Base-by-base conservation (phyloP, 2,329 filamentous ascomycete species). In the Passalora sequoiae region DNA sequence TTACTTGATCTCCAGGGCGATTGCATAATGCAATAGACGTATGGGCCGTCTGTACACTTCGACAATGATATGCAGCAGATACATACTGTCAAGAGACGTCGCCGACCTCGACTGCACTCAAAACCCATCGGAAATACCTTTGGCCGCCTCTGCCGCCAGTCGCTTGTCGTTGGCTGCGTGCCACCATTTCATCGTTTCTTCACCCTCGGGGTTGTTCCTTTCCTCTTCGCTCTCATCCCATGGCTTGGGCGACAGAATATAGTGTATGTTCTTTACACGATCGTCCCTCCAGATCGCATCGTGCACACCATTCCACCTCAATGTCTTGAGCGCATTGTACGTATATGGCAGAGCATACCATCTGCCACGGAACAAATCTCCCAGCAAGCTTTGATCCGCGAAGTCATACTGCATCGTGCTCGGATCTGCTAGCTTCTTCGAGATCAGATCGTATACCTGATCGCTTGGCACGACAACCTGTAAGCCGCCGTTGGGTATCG, bases 281-380 rank as follows among this genome's bases (percentile, higher is more conserved):
- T 75, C 71, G 49, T 82, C 78, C 46, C 70, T 65, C 78, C 78
- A 82, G 43, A 82, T 80, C 20, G 68, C 64, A 51, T 74, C 67
- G 55, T 81, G 77, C 43, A 80, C 74, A 7, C 71, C 72, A 50
- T 74, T 62, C 66, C 68, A 72, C 42, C 77, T 62, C 59, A 80
- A 46, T n/a, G 77, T 78, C 66, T 78, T 80, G 38, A 81, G 62
- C 30, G 77, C 77, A 56, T 81, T 81, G 63, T 81, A 81, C 6
- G 73, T 70, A 53, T 81, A 81, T 12, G 77, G 77, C 40, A 81
- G 58, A 3, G 71, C 64, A 4, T 80, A 75, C 77, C 77, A 81
- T 16, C 77, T 69, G 0, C 72, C 74, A 21, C 68, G 58, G 59
- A 80, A 81, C 8, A 78, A 50, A 49, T 80, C 76, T n/a, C 72